Percentiles rank a stretch among this genome's conserved stretches.
phyloP scores from a whole-genome alignment of 768 basidiomycete genomes.

The Phanerodontia chrysosporium region DNA sequence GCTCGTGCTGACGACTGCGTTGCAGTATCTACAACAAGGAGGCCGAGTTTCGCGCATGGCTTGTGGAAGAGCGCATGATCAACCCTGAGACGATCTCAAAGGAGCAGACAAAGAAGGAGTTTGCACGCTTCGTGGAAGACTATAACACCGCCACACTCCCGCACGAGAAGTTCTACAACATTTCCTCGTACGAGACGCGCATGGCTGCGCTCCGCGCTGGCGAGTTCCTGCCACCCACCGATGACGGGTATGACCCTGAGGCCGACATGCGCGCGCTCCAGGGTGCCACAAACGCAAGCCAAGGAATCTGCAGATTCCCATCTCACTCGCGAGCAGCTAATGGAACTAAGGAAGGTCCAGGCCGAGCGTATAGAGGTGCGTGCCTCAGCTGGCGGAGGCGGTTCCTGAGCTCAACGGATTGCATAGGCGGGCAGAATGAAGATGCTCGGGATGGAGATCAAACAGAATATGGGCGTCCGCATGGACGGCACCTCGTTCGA shows the following conservation, averaged over 20 bases:
- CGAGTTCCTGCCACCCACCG: constrained; percentile 68
- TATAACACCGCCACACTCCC: constrained; percentile 88
- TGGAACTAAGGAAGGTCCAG: constrained; percentile 79
- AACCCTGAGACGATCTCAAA: constrained; percentile 88
- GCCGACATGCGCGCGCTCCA: constrained; percentile 80
- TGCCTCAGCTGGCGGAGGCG: not conserved
- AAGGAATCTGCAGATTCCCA: constrained; percentile 64
- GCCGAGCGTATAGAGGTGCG: constrained; percentile 78
- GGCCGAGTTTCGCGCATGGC: constrained; percentile 88
- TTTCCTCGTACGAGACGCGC: constrained; percentile 77
- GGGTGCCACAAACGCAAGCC: constrained; percentile 64
- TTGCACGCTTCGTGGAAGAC: constrained; percentile 77
- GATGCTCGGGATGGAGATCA: constrained; percentile 82
- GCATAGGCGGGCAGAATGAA: constrained; percentile 79
- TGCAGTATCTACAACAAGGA: constrained; percentile 75
- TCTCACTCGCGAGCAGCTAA: constrained; percentile 72
- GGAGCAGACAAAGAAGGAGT: constrained; percentile 84
- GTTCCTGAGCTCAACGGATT: not conserved
- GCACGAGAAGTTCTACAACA: constrained; percentile 93
- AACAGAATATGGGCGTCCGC: constrained; percentile 78
- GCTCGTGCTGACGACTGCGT: not conserved
- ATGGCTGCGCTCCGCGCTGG: constrained; percentile 86
- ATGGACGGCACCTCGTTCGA: constrained; percentile 76
- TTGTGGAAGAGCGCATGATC: constrained; percentile 86
- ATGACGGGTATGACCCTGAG: constrained; percentile 75